These are phyloP conservation scores for Salvia hispanica DNA, from an alignment of 257 asterid species.

Conservation along the genomic window DNA sequence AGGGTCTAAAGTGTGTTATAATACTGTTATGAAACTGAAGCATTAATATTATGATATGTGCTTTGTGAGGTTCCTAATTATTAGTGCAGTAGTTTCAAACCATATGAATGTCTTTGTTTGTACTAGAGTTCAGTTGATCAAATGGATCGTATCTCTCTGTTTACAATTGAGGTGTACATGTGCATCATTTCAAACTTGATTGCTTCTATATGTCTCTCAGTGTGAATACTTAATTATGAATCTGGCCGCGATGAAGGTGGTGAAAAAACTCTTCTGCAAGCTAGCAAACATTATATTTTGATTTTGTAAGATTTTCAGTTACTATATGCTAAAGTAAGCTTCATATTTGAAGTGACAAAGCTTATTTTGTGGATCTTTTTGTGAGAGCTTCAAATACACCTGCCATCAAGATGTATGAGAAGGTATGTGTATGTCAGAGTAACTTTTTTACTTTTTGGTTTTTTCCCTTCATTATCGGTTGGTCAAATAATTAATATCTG, in stretches of 20 bases:
- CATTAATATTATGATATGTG: neutral
- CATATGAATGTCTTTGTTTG: neutral
- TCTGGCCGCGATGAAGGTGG: neutral
- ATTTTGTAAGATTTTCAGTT: slow-evolving; percentile 3
- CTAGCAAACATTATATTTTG: neutral
- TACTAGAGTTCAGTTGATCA: slow-evolving; percentile 8
- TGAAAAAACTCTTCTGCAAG: neutral
- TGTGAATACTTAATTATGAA: slow-evolving; percentile 2
- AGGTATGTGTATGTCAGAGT: slow-evolving; percentile 63
- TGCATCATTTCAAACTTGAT: slow-evolving; percentile 12
- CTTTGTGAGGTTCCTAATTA: neutral
- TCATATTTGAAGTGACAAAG: slow-evolving; percentile 67
- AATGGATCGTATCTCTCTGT: neutral
- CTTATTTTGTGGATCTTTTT: slow-evolving; percentile 92
- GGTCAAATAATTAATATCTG: neutral
- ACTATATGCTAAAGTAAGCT: slow-evolving; percentile 16
- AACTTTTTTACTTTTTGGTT: neutral
- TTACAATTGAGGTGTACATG: neutral
- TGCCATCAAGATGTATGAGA: slow-evolving; percentile 99
- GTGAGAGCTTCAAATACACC: slow-evolving; percentile 96
- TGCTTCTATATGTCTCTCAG: neutral
- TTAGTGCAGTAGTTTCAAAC: neutral
- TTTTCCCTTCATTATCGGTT: neutral
- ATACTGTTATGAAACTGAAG: neutral
- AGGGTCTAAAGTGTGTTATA: slow-evolving; percentile 1